Evolutionary conservation across 139 green algal species (phyloP), one percentile per base, ranked within the genome.

Genomic region (Chlamydomonas sp.): DNA sequence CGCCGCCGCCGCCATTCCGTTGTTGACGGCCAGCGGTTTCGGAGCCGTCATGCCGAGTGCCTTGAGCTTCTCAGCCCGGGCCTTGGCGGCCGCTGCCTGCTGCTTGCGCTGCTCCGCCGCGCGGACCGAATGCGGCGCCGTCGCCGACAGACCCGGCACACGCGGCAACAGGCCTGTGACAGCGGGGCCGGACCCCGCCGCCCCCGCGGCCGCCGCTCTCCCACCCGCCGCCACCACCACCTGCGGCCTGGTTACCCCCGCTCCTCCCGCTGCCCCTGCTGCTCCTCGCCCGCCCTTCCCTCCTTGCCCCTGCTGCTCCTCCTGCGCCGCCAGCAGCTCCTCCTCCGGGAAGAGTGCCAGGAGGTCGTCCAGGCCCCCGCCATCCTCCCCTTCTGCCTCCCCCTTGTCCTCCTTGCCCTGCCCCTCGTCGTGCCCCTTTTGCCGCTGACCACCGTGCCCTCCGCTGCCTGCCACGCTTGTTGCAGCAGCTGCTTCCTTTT

Each of bases 301-400:
- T 16, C 61, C 77, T 61, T 10, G 58, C 14, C 10, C 14, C 17
- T 69, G 77, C 77, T 20, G 14, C 63, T 75, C 10, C 49, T 67
- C 64, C 79, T 63, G 20, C 17, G 17, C 80, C 60, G 67, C 18
- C 68, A 31, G 59, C 57, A 57, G 10, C 57, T 62, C 58, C 10
- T 86, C 81, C n/a, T 80, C 83, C 0, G 83, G 83, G 17, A 87
- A 81, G 3, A 87, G 14, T 15, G 80, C 83, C 61, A 87, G 62
- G 7, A 87, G 83, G n/a, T 87, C 83, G 63, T 87, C 73, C 7
- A 87, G 72, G 0, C 83, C 83, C 49, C 83, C 80, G 8, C 15
- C 61, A 2, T 78, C 80, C 2, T 85, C 80, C 0, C 20, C 73
- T 16, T 1, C 78, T 10, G 78, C n/a, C 78, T 6, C 68, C 68